Conservation (phyloP, 441 rosid species). For the Jatropha podagrica region DNA sequence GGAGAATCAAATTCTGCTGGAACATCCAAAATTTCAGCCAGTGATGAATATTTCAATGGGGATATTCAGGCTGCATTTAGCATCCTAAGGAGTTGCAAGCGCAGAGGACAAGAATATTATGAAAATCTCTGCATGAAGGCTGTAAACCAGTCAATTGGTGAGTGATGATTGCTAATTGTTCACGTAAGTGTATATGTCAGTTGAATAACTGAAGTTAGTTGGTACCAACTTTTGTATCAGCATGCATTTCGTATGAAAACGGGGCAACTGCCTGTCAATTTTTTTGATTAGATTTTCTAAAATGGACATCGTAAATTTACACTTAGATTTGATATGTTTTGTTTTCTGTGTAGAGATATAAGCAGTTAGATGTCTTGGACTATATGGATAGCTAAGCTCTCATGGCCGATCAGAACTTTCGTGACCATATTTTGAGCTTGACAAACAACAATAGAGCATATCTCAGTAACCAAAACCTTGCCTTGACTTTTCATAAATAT, state of each 20-base stretch:
- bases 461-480: neutral
- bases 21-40: conserved; percentile 29
- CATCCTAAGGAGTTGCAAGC: conserved; percentile 70
- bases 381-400: neutral
- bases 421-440: neutral
- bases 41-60: conserved; percentile 48
- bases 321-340: neutral
- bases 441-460: neutral
- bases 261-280: neutral
- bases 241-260: neutral
- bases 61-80: conserved; percentile 64
- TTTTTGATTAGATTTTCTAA: neutral
- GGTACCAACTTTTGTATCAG: neutral
- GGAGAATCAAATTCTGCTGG: conserved; percentile 48
- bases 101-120: conserved; percentile 84
- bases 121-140: conserved; percentile 99
- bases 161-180: conserved; percentile 26
- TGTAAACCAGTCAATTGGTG: conserved; percentile 94
- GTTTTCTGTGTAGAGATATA: neutral
- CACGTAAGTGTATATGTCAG: neutral
- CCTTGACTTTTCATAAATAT: neutral
- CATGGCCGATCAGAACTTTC: neutral
- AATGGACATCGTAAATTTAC: neutral
- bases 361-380: neutral
- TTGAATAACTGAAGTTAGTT: neutral